Conservation (phyloP, 805 yeast genomes). For the Nakazawaea sp. region DNA sequence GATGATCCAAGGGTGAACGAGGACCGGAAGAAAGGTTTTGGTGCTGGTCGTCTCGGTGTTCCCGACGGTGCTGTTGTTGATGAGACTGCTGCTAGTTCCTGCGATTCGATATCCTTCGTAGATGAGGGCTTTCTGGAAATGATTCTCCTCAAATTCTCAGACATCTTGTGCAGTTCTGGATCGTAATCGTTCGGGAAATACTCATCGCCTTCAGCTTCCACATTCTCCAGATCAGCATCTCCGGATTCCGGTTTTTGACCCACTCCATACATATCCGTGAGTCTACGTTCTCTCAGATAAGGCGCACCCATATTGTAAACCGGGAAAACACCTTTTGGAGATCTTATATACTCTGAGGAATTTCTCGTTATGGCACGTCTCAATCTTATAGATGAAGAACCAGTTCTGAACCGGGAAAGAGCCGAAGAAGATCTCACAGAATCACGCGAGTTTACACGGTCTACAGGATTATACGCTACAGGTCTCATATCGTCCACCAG, state of each 20-base stretch:
- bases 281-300: slow-evolving; percentile 43
- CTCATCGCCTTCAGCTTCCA: slow-evolving; percentile 25
- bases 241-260: slow-evolving; percentile 21
- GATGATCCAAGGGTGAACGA: slow-evolving; percentile 5
- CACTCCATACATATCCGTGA: slow-evolving; percentile 35
- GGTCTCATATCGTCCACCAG: not conserved
- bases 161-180: slow-evolving; percentile 18
- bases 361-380: slow-evolving; percentile 3
- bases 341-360: slow-evolving; percentile 23
- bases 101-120: slow-evolving; percentile 19
- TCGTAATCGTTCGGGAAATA: slow-evolving; percentile 16
- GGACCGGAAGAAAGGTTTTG: not conserved
- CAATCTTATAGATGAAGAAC: not conserved
- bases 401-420: not conserved
- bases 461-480: not conserved
- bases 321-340: slow-evolving; percentile 78
- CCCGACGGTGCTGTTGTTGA: too few species aligned
- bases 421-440: slow-evolving; percentile 3
- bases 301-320: slow-evolving; percentile 75
- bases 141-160: slow-evolving; percentile 18
- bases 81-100: too few species aligned
- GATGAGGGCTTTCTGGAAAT: too few species aligned
- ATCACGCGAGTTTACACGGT: not conserved
- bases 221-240: slow-evolving; percentile 18
- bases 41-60: too few species aligned